phyloP scores from a whole-genome alignment of 23 red algal genomes.

The Gracilaria gracilis region DNA sequence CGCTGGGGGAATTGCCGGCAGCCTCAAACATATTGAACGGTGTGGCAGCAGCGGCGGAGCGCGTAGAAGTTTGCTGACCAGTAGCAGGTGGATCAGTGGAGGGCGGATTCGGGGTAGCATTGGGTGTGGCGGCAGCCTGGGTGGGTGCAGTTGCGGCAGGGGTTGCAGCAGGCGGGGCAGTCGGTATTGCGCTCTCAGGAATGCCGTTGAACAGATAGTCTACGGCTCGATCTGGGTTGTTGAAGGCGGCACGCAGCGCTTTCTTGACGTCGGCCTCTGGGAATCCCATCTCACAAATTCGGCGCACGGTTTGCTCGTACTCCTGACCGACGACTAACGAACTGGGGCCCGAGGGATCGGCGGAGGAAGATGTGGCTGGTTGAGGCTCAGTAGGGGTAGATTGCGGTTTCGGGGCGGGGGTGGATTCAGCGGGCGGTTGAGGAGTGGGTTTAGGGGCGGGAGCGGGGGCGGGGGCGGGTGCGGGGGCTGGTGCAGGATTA shows the following conservation, averaged over 20 bases:
- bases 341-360: constrained; percentile 12
- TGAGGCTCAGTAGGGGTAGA: neutral
- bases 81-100: neutral
- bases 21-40: constrained; percentile 91
- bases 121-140: neutral
- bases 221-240: constrained; percentile 96
- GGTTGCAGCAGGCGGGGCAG: constrained; percentile 17
- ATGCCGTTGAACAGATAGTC: constrained; percentile 94
- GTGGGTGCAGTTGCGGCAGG: neutral
- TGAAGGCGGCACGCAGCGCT: constrained; percentile 92
- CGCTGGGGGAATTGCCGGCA: constrained; percentile 3
- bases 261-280: constrained; percentile 78
- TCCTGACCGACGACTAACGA: constrained; percentile 71
- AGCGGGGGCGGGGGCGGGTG: neutral
- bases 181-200: constrained; percentile 21
- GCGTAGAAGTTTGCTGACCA: neutral
- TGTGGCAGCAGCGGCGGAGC: constrained; percentile 7
- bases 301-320: constrained; percentile 77
- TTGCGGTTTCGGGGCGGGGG: constrained; percentile 16
- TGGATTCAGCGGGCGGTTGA: neutral
- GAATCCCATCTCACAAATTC: constrained; percentile 97
- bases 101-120: neutral
- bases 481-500: constrained; percentile 33
- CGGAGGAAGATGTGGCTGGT: constrained; percentile 17
- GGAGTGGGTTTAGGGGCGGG: neutral